Base-by-base conservation (phyloP, 306 rosid species). In the Boehmeria nivea region DNA sequence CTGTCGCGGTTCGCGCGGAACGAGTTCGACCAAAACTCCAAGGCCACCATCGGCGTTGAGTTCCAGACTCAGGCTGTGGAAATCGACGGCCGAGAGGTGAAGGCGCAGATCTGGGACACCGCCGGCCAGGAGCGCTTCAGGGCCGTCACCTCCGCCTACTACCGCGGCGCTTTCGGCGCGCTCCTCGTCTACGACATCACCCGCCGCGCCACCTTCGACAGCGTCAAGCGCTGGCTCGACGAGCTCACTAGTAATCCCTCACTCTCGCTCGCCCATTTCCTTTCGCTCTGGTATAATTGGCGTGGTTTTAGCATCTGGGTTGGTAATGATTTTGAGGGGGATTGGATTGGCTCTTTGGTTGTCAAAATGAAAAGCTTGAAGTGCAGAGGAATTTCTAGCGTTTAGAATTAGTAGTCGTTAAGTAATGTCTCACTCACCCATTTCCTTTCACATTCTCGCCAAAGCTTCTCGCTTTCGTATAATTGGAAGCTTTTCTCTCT, bases 81-180 rank as follows among this genome's bases (percentile, higher is more conserved):
- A 2, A 89, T 89, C 44, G 95, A 89, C 8, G 97, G 97, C 6
- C 83, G 82, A 37, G 78, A 79, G 78, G 60, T 89, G 2, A 89
- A 89, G 66, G 94, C 97, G 17, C 95, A 86, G 95, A 89, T 89
- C 89, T 89, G 97, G 97, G 97, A 89, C 67, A 89, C 97, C 15
- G 97, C 95, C 2, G 97, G 97, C 0, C 97, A 89, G 54, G 95
- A 89, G 37, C 79, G 95, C 0, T 89, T 89, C 64, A 66, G 97
- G 55, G 97, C 97, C 1, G 97, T 89, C 23, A 89, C 97, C 43
- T 89, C 97, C 17, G 89, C 97, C 60, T 89, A 89, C 47, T 89
- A 89, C n/a, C 71, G 97, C n/a, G 97, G 97, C 31, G 95, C 97
- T 4, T 79, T 86, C 21, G 97, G 94, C 0, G 95, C 87, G 0